phyloP scores from a whole-genome alignment of 352 stramenopile genomes.

The Globisporangium spinosum region DNA sequence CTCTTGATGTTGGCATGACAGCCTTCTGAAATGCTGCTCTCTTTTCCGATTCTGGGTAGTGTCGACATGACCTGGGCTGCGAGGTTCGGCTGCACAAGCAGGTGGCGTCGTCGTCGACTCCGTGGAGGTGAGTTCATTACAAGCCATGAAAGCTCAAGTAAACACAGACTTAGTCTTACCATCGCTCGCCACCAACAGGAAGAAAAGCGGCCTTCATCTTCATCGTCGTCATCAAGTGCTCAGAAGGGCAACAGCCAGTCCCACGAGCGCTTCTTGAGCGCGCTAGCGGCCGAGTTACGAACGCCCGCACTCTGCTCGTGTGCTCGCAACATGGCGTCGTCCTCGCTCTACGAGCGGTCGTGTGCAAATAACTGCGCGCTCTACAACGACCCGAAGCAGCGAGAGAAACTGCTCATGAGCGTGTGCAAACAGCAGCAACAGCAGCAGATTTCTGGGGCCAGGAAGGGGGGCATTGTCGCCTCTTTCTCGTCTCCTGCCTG shows the following conservation, averaged over 20 bases:
- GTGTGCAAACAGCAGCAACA: constrained; percentile 56
- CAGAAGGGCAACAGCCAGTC: constrained; percentile 15
- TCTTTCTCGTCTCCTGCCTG: neutral
- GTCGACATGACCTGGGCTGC: constrained; percentile 37
- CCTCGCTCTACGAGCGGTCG: constrained; percentile 16
- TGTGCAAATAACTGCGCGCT: constrained; percentile 75
- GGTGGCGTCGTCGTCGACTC: constrained; percentile 32
- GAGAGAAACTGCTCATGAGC: constrained; percentile 44
- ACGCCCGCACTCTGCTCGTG: constrained; percentile 61
- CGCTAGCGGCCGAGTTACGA: constrained; percentile 42
- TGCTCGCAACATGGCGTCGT: constrained; percentile 18
- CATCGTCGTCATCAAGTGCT: neutral
- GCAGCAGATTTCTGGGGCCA: constrained; percentile 15
- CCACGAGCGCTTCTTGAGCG: constrained; percentile 44
- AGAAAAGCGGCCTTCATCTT: constrained; percentile 13
- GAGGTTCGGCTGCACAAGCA: constrained; percentile 38
- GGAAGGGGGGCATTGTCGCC: neutral
- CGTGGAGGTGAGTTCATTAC: constrained; percentile 39
- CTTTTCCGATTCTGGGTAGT: constrained; percentile 22
- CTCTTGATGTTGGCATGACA: neutral
- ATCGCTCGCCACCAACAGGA: constrained; percentile 10
- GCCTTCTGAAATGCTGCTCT: neutral
- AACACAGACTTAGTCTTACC: neutral
- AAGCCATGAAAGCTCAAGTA: neutral
- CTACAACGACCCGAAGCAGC: constrained; percentile 61